Conservation (phyloP, 2,329 filamentous ascomycete species). For the Ilyonectria robusta region DNA sequence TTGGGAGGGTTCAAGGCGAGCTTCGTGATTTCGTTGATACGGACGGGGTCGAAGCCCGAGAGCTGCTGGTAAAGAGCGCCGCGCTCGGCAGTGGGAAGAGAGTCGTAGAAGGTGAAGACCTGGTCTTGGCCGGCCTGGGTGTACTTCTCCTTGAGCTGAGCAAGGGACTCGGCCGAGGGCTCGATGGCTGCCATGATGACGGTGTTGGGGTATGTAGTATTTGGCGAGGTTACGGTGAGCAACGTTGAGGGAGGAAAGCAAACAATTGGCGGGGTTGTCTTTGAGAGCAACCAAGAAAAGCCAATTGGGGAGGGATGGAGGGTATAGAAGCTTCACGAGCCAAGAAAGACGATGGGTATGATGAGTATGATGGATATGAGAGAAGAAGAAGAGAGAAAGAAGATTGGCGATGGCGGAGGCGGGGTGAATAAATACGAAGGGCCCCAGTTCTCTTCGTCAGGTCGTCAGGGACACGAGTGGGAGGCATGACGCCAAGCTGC, state of each 20-base stretch:
- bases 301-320: slow-evolving; percentile 17
- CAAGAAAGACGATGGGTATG: slow-evolving; percentile 1
- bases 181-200: slow-evolving; percentile 62
- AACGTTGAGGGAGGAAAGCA: slow-evolving; percentile 11
- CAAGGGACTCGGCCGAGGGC: slow-evolving; percentile 76
- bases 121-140: slow-evolving; percentile 84
- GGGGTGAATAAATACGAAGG: slow-evolving; percentile 29
- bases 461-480: slow-evolving; percentile 28
- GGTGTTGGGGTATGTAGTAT: slow-evolving; percentile 55
- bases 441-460: slow-evolving; percentile 23
- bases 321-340: not conserved
- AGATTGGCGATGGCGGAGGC: not conserved
- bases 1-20: slow-evolving; percentile 85
- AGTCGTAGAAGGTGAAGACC: slow-evolving; percentile 86
- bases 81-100: slow-evolving; percentile 81
- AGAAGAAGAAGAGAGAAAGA: not conserved
- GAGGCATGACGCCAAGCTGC: slow-evolving; percentile 41
- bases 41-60: slow-evolving; percentile 82
- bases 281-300: slow-evolving; percentile 12
- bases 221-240: slow-evolving; percentile 37
- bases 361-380: not conserved
- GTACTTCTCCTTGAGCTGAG: slow-evolving; percentile 79
- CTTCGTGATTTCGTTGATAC: slow-evolving; percentile 90
- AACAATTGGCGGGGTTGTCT: slow-evolving; percentile 24
- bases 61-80: slow-evolving; percentile 86